Percentiles rank a stretch among this genome's conserved stretches.
Evolutionary conservation across 192 early-diverging fungal genomes (phyloP).

Genomic region (Kappamyces sp.): DNA sequence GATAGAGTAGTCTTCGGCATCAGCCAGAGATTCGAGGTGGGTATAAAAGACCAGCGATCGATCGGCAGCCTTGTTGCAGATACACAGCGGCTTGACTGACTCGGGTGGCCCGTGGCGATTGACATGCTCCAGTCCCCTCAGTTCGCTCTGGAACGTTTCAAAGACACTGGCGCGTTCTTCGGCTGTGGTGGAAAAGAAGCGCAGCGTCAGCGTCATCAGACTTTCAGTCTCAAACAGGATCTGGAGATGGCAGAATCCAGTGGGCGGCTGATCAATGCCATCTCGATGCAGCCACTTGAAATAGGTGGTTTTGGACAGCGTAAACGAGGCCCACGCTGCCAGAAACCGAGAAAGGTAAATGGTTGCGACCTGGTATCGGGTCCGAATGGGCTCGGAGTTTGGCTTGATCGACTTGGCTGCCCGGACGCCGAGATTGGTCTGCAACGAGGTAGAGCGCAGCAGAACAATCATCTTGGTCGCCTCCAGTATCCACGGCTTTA

Average conservation of each 20-base stretch:
- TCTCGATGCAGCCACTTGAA: constrained; percentile 26
- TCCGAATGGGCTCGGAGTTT: constrained; percentile 1
- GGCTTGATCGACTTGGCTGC: neutral
- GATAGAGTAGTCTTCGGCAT: constrained; percentile 9
- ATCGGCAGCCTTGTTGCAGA: constrained; percentile 34
- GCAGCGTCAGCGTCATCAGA: constrained; percentile 25
- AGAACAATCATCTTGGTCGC: constrained; percentile 32
- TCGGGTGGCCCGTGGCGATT: constrained; percentile 15
- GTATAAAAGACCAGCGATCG: constrained; percentile 30
- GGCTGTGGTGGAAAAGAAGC: constrained; percentile 35
- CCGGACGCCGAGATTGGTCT: neutral
- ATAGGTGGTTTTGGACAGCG: constrained; percentile 21
- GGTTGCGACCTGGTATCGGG: constrained; percentile 26
- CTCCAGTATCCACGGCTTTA: constrained; percentile 26
- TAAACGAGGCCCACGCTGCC: constrained; percentile 35
- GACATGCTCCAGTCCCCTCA: constrained; percentile 22
- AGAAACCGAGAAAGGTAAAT: constrained; percentile 33
- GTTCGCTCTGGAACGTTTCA: constrained; percentile 12
- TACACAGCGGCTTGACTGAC: constrained; percentile 32
- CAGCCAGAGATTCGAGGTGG: neutral
- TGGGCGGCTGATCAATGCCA: constrained; percentile 11
- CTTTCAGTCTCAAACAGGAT: constrained; percentile 40
- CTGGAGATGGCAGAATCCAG: constrained; percentile 37
- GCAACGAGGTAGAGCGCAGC: constrained; percentile 31
- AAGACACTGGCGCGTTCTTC: constrained; percentile 21